These are phyloP conservation scores for Salicornia ramosissima DNA, from an alignment of 148 eudicot genomes.

Conservation along the genomic window DNA sequence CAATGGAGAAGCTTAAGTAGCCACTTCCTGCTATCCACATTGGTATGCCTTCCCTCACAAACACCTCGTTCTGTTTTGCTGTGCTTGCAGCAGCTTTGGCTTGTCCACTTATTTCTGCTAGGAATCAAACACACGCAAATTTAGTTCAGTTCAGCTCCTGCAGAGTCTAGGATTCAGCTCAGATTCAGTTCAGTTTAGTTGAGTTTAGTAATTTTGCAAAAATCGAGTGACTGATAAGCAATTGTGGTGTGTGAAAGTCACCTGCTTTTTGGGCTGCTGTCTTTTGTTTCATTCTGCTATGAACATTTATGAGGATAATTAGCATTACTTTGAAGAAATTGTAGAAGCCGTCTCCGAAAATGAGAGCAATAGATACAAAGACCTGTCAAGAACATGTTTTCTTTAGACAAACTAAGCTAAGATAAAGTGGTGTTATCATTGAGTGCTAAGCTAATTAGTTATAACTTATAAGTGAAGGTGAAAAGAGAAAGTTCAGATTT, in stretches of 20 bases:
- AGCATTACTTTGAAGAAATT: constrained; percentile 46
- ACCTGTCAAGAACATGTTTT: constrained; percentile 54
- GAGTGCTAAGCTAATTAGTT: background rate
- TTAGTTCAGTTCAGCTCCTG: background rate
- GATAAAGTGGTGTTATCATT: background rate
- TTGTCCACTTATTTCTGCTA: constrained; percentile 25
- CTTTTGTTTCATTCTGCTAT: constrained; percentile 32
- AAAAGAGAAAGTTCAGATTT: background rate
- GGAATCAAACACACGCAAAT: background rate
- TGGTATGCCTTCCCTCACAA: constrained; percentile 57
- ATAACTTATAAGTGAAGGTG: background rate
- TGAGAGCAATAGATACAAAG: constrained; percentile 60
- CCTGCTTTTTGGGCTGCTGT: constrained; percentile 23
- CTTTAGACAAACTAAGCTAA: constrained; percentile 24
- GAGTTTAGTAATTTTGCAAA: no score
- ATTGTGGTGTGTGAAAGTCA: no score
- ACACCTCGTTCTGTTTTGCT: constrained; percentile 43
- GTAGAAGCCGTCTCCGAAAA: constrained; percentile 68
- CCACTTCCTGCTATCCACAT: constrained; percentile 53
- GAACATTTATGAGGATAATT: constrained; percentile 33
- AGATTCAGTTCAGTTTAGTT: no score
- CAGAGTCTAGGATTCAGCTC: background rate
- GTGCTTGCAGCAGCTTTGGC: constrained; percentile 16
- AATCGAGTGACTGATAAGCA: no score
- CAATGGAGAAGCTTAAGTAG: constrained; percentile 44